Conservation (phyloP, 805 yeast genomes). For the Naumovozyma baii region DNA sequence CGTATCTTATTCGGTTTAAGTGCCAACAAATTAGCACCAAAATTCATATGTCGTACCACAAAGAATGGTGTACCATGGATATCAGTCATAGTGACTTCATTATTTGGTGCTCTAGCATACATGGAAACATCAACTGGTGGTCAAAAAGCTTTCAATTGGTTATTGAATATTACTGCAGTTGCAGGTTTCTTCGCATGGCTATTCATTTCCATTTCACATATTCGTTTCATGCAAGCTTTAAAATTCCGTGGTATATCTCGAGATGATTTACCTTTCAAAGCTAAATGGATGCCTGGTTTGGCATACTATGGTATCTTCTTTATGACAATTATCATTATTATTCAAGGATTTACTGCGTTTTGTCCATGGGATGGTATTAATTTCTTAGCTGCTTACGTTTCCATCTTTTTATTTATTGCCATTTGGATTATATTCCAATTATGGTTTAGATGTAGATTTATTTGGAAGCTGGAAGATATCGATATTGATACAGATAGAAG, state of each 20-base stretch:
- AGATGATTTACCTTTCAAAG: constrained; percentile 65
- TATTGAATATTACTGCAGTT: constrained; percentile 64
- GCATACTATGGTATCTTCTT: constrained; percentile 55
- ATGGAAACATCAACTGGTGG: constrained; percentile 47
- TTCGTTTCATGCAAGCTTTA: constrained; percentile 61
- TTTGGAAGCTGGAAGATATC: constrained; percentile 45
- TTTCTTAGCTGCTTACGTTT: constrained; percentile 65
- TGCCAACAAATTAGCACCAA: constrained; percentile 49
- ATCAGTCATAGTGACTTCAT: constrained; percentile 47
- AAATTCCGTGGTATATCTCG: constrained; percentile 55
- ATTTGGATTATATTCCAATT: constrained; percentile 46
- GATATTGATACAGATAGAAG: constrained; percentile 64
- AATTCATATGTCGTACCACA: constrained; percentile 39
- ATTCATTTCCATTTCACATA: constrained; percentile 52
- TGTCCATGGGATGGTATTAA: constrained; percentile 42
- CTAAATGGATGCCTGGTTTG: constrained; percentile 54
- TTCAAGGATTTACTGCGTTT: constrained; percentile 67
- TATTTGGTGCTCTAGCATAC: constrained; percentile 57
- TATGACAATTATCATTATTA: constrained; percentile 46
- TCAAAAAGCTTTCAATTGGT: constrained; percentile 56
- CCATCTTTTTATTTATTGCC: constrained; percentile 44
- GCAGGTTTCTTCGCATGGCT: constrained; percentile 72
- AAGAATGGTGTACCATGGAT: constrained; percentile 52
- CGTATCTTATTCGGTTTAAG: constrained; percentile 60
- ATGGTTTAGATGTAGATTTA: constrained; percentile 39